A percentile compares a stretch with the other conserved stretches of the same genome.
Conservation (phyloP, 2,329 filamentous ascomycete species). For the Colletotrichum musicola region DNA sequence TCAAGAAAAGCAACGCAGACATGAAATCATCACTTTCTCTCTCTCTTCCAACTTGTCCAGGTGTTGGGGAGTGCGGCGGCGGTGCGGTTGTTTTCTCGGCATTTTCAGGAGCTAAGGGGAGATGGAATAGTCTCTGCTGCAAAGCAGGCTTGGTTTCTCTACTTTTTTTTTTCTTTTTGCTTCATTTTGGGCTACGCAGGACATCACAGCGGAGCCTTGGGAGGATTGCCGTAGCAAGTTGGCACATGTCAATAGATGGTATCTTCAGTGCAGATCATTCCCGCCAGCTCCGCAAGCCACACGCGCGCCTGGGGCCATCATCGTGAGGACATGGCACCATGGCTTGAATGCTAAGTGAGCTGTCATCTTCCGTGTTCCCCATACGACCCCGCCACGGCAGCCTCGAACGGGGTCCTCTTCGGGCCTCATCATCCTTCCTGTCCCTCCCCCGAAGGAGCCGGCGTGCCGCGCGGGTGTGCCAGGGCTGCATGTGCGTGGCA, state of each 20-base stretch:
- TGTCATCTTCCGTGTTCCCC: slow-evolving; percentile 12
- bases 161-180: slow-evolving; percentile 18
- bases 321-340: slow-evolving; percentile 31
- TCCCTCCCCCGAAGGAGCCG: neutral
- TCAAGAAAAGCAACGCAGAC: slow-evolving; percentile 27
- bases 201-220: slow-evolving; percentile 3
- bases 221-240: slow-evolving; percentile 22
- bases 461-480: slow-evolving; percentile 1
- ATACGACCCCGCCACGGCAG: neutral
- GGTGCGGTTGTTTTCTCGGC: slow-evolving; percentile 36
- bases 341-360: slow-evolving; percentile 14
- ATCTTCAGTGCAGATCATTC: slow-evolving; percentile 20
- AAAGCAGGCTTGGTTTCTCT: slow-evolving; percentile 30
- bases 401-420: neutral
- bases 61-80: slow-evolving; percentile 37
- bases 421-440: too few relatives aligned
- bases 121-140: slow-evolving; percentile 28
- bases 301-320: slow-evolving; percentile 12
- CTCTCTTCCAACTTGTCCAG: slow-evolving; percentile 35
- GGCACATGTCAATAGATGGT: slow-evolving; percentile 31
- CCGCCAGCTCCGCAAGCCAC: neutral
- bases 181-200: neutral
- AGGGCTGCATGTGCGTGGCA: neutral
- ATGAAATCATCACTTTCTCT: slow-evolving; percentile 34
- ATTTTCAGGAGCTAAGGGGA: slow-evolving; percentile 39